A percentile compares a stretch with the other conserved stretches of the same genome.
These are phyloP conservation scores for Cystobasidium onofrii DNA, from an alignment of 768 basidiomycete species.

Conservation along the genomic window DNA sequence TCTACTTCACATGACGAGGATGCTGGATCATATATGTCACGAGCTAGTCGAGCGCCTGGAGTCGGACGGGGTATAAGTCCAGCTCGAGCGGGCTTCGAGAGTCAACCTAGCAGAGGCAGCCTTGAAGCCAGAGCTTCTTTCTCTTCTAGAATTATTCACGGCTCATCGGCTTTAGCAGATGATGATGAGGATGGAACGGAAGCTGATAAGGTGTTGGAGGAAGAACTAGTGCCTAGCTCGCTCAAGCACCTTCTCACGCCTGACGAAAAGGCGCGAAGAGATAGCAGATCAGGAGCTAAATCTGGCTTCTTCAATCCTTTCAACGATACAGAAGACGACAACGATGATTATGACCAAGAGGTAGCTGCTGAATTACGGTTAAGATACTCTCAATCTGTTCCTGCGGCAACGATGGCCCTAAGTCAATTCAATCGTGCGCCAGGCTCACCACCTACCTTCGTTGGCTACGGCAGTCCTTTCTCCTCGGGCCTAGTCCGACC, in stretches of 20 bases:
- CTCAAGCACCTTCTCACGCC: constrained; percentile 28
- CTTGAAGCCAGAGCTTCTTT: neutral
- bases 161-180: constrained; percentile 9
- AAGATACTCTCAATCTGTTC: constrained; percentile 8
- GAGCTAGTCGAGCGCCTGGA: constrained; percentile 1
- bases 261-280: neutral
- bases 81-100: neutral
- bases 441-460: constrained; percentile 15
- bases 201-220: constrained; percentile 7
- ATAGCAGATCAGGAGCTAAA: constrained; percentile 1
- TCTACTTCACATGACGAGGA: constrained; percentile 23
- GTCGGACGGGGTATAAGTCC: neutral
- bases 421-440: constrained; percentile 2
- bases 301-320: constrained; percentile 31
- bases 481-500: neutral
- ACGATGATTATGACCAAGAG: neutral
- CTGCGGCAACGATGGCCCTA: neutral
- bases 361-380: neutral
- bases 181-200: constrained; percentile 20
- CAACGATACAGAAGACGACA: constrained; percentile 21
- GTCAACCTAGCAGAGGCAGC: neutral
- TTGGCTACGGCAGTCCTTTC: neutral
- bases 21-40: neutral
- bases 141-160: neutral
- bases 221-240: constrained; percentile 26